phyloP scores from a whole-genome alignment of 2,329 filamentous ascomycete species.

The Alternaria alternata region DNA sequence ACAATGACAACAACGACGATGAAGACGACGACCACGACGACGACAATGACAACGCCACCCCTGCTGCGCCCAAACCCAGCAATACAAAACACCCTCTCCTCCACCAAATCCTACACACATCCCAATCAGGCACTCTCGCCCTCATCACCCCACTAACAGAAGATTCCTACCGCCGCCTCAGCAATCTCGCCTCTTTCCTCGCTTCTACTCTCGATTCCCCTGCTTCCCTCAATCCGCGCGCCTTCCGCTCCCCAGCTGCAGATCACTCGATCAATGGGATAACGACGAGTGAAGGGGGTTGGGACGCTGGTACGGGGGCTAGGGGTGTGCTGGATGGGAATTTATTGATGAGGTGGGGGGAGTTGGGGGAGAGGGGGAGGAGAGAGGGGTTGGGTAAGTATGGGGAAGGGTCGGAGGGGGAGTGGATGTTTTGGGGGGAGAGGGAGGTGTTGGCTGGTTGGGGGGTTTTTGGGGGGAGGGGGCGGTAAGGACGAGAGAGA shows the following conservation, averaged over 20 bases:
- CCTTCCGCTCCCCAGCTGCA: slow-evolving; percentile 69
- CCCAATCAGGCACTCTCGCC: slow-evolving; percentile 75
- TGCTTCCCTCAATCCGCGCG: slow-evolving; percentile 86
- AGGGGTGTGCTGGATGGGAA: slow-evolving; percentile 79
- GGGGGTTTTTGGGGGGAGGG: slow-evolving; percentile 59
- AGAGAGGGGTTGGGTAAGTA: slow-evolving; percentile 78
- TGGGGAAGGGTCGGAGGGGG: slow-evolving; percentile 69
- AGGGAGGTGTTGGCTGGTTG: slow-evolving; percentile 70
- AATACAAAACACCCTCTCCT: slow-evolving; percentile 10
- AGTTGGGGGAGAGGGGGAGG: slow-evolving; percentile 74
- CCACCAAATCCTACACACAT: slow-evolving; percentile 45
- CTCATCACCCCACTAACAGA: slow-evolving; percentile 81
- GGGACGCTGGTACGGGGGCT: slow-evolving; percentile 54
- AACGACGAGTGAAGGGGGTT: slow-evolving; percentile 45
- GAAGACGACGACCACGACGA: background rate
- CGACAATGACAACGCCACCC: background rate
- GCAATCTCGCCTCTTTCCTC: slow-evolving; percentile 81
- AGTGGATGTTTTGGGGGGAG: slow-evolving; percentile 74
- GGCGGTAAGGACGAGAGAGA: slow-evolving; percentile 3
- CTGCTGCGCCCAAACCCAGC: background rate
- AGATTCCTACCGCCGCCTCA: slow-evolving; percentile 81
- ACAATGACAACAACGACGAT: background rate
- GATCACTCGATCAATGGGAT: slow-evolving; percentile 17
- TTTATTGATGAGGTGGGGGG: slow-evolving; percentile 77
- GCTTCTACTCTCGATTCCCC: slow-evolving; percentile 75